Conservation (phyloP, 768 basidiomycete species). For the Kwoniella europaea region DNA sequence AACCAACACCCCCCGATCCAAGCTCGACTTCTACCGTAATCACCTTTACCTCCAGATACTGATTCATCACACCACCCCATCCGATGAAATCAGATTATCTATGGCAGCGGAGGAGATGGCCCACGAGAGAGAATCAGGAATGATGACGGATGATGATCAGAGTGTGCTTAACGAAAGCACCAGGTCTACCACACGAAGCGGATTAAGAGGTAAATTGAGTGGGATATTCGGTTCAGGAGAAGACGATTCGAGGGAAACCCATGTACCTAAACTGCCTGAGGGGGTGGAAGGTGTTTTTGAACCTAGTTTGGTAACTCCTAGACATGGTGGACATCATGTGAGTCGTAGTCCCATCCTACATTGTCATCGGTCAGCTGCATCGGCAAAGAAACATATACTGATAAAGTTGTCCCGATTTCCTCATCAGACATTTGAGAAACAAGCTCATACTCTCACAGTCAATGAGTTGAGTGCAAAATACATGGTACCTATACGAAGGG, state of each 20-base stretch:
- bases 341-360: not conserved
- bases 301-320: slow-evolving; percentile 34
- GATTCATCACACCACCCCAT: slow-evolving; percentile 51
- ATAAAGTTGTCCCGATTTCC: slow-evolving; percentile 8
- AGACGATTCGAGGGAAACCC: slow-evolving; percentile 12
- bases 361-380: not conserved
- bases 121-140: not conserved
- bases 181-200: not conserved
- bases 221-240: not conserved
- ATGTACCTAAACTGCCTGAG: slow-evolving; percentile 43
- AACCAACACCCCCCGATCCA: slow-evolving; percentile 54
- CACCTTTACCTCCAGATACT: slow-evolving; percentile 56
- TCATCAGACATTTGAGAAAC: slow-evolving; percentile 35
- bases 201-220: slow-evolving; percentile 1
- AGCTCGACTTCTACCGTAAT: slow-evolving; percentile 57
- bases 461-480: slow-evolving; percentile 55
- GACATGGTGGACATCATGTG: slow-evolving; percentile 26
- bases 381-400: not conserved
- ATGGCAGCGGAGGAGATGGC: slow-evolving; percentile 33
- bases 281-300: slow-evolving; percentile 58
- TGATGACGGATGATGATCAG: slow-evolving; percentile 4
- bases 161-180: slow-evolving; percentile 10
- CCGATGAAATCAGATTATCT: slow-evolving; percentile 28
- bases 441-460: slow-evolving; percentile 53
- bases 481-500: slow-evolving; percentile 56